Evolutionary conservation across 129 eudicot genomes (phyloP), one percentile per base, ranked within the genome.

Genomic region (Saposhnikovia divaricata): DNA sequence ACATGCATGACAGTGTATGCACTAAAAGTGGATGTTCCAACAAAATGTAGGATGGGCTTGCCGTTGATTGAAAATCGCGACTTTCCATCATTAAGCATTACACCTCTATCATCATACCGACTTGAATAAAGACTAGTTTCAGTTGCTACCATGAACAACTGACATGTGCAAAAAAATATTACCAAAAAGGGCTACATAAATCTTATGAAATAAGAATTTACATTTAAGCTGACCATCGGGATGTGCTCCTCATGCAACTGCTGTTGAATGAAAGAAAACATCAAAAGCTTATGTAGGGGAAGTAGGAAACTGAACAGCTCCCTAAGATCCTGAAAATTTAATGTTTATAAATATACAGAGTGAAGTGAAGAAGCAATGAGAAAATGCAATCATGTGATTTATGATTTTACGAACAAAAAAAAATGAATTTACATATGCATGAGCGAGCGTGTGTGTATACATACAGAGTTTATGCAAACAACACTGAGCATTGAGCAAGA

Each of bases 161-260:
- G n/a, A 51, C 2, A 3, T 19, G 9, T 18, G n/a, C 19, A 18
- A 65, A 65, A 34, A 42, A 34, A 31, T 4, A 69, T 13, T 28
- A 71, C 21, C 28, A 38, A 15, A 23, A 72, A 40, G 76, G 42
- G 4, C 45, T 7, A 42, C 10, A 44, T 14, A 45, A 23, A 74
- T 19, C 38, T 18, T 46, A 27, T 42, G 65, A 55, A 71, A 79
- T 25, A 43, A 82, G 78, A 3, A 46, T 76, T 4, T 85, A 94
- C 98, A 94, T 89, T 81, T 84, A 50, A 89, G 91, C 71, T 90
- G 93, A 34, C 79, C 76, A 74, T 83, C 96, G 53, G 34, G 34
- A 0, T 31, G 34, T 96, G 99, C 81, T 96, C 99, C 79, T 90
- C 98, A 63, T 85, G 91, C 86, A 96, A 88, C 85, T 96, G 98